Evolutionary conservation across 768 basidiomycete species (phyloP).

Genomic region (Terana coerulea): DNA sequence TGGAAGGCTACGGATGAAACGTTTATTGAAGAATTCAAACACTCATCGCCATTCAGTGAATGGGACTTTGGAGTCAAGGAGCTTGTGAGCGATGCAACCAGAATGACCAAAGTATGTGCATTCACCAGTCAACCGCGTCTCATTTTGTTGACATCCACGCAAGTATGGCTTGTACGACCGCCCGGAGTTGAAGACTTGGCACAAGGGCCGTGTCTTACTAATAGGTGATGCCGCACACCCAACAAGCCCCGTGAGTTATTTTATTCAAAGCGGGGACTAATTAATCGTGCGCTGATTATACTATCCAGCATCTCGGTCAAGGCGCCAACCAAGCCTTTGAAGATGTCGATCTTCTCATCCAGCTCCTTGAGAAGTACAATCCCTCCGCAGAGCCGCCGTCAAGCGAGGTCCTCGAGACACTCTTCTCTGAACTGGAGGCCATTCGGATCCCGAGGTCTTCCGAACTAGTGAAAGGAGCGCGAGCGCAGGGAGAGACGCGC

Average conservation of each 20-base stretch:
- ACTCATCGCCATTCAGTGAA: conserved; percentile 18
- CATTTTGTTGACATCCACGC: neutral
- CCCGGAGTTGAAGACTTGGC: conserved; percentile 37
- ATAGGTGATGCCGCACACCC: conserved; percentile 46
- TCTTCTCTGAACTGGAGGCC: conserved; percentile 33
- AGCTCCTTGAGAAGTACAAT: conserved; percentile 30
- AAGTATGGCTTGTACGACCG: conserved; percentile 45
- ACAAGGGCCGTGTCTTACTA: conserved; percentile 38
- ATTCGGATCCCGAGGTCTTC: conserved; percentile 33
- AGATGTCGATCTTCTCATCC: conserved; percentile 34
- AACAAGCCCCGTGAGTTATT: conserved; percentile 38
- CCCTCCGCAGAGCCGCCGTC: conserved; percentile 24
- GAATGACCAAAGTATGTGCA: neutral
- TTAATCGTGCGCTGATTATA: neutral
- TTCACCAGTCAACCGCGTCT: neutral
- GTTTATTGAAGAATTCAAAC: conserved; percentile 9
- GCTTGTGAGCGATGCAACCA: conserved; percentile 21
- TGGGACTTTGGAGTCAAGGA: conserved; percentile 26
- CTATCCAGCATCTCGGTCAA: conserved; percentile 39
- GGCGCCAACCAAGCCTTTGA: conserved; percentile 44
- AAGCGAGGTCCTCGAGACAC: conserved; percentile 23
- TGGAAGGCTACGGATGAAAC: conserved; percentile 31
- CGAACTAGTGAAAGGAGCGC: conserved; percentile 32
- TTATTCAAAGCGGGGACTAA: no score
- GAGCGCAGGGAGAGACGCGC: conserved; percentile 31